Evolutionary conservation across 2,329 filamentous ascomycete genomes (phyloP).

Genomic region (Botrytis galanthina): DNA sequence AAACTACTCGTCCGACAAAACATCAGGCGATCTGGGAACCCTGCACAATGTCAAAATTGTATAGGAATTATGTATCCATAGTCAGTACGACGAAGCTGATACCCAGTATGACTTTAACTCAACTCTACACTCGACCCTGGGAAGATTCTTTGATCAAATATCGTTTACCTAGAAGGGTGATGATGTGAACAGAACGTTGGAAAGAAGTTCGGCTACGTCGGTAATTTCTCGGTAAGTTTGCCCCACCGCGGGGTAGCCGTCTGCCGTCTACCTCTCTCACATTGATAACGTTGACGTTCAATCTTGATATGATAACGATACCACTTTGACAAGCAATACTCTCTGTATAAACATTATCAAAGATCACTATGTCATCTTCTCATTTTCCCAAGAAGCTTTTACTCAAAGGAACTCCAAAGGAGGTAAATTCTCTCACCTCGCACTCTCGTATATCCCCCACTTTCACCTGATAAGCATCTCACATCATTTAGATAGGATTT

Average conservation of each 20-base stretch:
- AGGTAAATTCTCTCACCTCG: neutral
- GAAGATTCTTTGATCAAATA: no score
- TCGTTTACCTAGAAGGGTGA: neutral
- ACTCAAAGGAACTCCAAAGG: neutral
- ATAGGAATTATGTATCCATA: neutral
- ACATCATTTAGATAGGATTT: neutral
- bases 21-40: no score
- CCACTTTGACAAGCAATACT: neutral
- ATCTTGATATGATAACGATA: neutral
- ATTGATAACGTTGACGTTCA: neutral
- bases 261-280: neutral
- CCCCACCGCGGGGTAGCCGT: neutral
- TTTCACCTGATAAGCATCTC: neutral
- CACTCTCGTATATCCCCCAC: neutral
- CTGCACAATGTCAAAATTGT: neutral
- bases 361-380: neutral
- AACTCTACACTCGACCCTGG: no score
- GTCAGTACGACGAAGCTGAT: no score
- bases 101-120: neutral
- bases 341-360: neutral
- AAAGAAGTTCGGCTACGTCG: neutral
- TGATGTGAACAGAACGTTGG: neutral
- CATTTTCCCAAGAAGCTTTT: neutral
- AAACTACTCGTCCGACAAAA: neutral
- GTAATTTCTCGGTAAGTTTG: neutral